Evolutionary conservation across 345 rosid genomes (phyloP), one percentile per base, ranked within the genome.

Genomic region (Pistacia atlantica): DNA sequence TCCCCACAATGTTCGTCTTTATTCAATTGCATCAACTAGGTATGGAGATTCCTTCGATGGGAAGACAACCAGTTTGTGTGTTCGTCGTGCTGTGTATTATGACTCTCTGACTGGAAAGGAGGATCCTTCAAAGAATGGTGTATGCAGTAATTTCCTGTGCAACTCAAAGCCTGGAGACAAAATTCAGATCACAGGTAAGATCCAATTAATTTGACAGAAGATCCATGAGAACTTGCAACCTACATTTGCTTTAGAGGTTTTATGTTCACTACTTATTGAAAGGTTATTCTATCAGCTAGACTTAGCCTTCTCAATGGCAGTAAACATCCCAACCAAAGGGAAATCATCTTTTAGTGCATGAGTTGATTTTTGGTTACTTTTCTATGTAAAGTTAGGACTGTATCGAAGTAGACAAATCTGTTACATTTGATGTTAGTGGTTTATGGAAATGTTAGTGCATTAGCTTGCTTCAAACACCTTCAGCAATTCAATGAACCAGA

Each of bases 21-120:
- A 93, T 79, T 93, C 99, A 18, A 96, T 96, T 82, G 99, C 98
- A 51, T 96, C 99, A 56, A 83, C 98, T 14, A 84, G 99, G 70
- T 93, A 93, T 74, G 99, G 99, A 48, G 99, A 96, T 80, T 86
- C 87, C 76, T 93, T 93, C 48, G 95, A 96, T 84, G 98, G 97
- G 62, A 91, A 85, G 84, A 96, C 98, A 13, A 89, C 94, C 71
- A 93, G 97, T 76, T 79, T 96, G 55, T 96, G 99, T 77, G 98
- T 96, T 10, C 99, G 99, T 17, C 97, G 99, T 82, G 98, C 98
- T 83, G 86, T 91, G 77, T 96, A 92, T 79, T 89, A 88, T 80
- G 97, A 96, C 78, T 90, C 99, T 57, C 97, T 91, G 87, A 91
- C 97, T 6, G 97, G 98, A 71, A 83, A 88, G 79, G 99, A 96